phyloP scores from a whole-genome alignment of 73 alveolate species.

The Tetrahymena elliotti region DNA sequence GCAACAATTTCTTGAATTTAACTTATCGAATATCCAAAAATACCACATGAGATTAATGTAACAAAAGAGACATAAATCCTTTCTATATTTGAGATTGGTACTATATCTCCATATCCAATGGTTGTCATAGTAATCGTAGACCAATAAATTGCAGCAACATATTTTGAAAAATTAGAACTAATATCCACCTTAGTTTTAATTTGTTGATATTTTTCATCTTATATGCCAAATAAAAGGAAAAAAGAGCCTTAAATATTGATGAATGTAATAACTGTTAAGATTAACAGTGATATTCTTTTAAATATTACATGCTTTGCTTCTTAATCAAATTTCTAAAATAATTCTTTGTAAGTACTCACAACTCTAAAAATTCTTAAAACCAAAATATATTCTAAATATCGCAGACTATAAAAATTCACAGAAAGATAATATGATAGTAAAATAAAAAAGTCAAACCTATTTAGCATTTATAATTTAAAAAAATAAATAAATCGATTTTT shows the following conservation, averaged over 20 bases:
- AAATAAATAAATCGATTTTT: too few relatives aligned
- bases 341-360: not conserved
- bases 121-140: slow-evolving; percentile 63
- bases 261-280: not conserved
- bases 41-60: slow-evolving; percentile 19
- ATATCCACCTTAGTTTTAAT: not conserved
- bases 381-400: not conserved
- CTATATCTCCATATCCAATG: slow-evolving; percentile 79
- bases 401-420: not conserved
- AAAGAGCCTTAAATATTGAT: not conserved
- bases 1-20: slow-evolving; percentile 3
- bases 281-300: not conserved
- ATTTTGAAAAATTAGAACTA: not conserved
- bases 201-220: not conserved
- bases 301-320: not conserved
- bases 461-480: too few relatives aligned
- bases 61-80: slow-evolving; percentile 49
- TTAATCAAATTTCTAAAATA: not conserved
- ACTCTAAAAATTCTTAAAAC: not conserved
- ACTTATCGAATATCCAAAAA: slow-evolving; percentile 32
- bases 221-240: not conserved
- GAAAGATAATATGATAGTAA: not conserved
- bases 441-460: not conserved
- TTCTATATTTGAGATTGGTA: slow-evolving; percentile 64
- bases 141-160: slow-evolving; percentile 66